Evolutionary conservation across 2,329 filamentous ascomycete species (phyloP).

Genomic region (Coccinonectria pachysandricola): DNA sequence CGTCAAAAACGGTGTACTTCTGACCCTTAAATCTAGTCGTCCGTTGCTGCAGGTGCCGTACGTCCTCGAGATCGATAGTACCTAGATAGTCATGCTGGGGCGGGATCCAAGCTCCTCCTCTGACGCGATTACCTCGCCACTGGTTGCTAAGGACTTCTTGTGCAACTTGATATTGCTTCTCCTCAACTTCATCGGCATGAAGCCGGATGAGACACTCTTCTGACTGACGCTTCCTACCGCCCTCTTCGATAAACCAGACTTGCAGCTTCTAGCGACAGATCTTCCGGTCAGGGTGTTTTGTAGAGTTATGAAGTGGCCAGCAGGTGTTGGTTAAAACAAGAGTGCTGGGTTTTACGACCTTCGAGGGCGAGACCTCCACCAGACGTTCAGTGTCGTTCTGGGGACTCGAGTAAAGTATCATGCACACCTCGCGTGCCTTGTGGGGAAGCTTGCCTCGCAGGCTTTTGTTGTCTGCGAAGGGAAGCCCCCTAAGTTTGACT

Average conservation of each 20-base stretch:
- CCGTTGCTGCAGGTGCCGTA: no score
- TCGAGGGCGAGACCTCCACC: slow-evolving; percentile 29
- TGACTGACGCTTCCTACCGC: slow-evolving; percentile 13
- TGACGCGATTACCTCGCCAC: slow-evolving; percentile 20
- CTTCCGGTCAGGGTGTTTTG: no score
- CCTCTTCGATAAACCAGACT: slow-evolving; percentile 14
- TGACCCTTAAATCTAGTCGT: slow-evolving; percentile 21
- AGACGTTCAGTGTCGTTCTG: slow-evolving; percentile 20
- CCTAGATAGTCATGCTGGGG: slow-evolving; percentile 1
- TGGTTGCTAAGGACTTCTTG: slow-evolving; percentile 25
- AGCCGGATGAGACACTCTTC: slow-evolving; percentile 30
- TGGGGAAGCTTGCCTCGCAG: slow-evolving; percentile 27
- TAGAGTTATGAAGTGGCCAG: no score
- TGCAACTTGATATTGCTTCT: slow-evolving; percentile 17
- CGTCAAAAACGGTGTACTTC: slow-evolving; percentile 58
- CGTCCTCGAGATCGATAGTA: slow-evolving; percentile 16
- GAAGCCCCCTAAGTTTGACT: slow-evolving; percentile 27
- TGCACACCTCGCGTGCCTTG: slow-evolving; percentile 33
- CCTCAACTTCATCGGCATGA: slow-evolving; percentile 18
- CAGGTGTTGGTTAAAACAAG: no score
- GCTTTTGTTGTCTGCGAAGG: slow-evolving; percentile 25
- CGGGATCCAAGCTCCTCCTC: slow-evolving; percentile 24
- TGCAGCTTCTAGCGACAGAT: slow-evolving; percentile 42
- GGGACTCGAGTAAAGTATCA: slow-evolving; percentile 28
- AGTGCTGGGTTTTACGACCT: slow-evolving; percentile 29